Percentiles rank a stretch among this genome's conserved stretches.
These are phyloP conservation scores for Boechera stricta DNA, from an alignment of 345 rosid species.

Conservation along the genomic window DNA sequence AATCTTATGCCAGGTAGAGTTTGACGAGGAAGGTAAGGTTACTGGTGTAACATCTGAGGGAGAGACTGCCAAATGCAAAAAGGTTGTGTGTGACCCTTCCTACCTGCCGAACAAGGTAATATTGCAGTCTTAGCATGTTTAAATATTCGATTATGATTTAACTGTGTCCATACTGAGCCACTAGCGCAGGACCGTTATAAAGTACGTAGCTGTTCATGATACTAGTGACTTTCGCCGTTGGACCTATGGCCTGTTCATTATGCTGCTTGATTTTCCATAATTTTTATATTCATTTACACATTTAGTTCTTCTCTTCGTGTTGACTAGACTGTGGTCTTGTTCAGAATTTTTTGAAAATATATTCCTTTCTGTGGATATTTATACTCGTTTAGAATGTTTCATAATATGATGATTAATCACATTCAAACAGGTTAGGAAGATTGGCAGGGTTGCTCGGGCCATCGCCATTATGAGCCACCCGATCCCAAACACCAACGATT, in stretches of 20 bases:
- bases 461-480: slow-evolving; percentile 96
- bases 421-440: slow-evolving; percentile 73
- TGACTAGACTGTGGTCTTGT: not conserved
- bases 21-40: slow-evolving; percentile 74
- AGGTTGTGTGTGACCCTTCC: slow-evolving; percentile 87
- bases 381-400: not conserved
- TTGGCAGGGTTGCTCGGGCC: slow-evolving; percentile 95
- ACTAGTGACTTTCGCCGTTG: not conserved
- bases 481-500: slow-evolving; percentile 77
- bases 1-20: slow-evolving; percentile 67
- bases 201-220: not conserved
- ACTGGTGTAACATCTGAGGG: slow-evolving; percentile 85
- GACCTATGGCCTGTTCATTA: not conserved
- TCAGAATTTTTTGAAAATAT: not conserved
- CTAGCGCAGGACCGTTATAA: not conserved
- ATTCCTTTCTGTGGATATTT: slow-evolving; percentile 8
- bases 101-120: slow-evolving; percentile 80
- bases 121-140: slow-evolving; percentile 5
- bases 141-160: not conserved
- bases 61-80: slow-evolving; percentile 96
- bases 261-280: not conserved
- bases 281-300: not conserved
- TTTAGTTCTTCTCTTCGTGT: not conserved
- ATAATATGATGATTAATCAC: slow-evolving; percentile 27
- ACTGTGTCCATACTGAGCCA: not conserved